A percentile compares a stretch with the other conserved stretches of the same genome.
These are phyloP conservation scores for Clitopilus passeckerianus DNA, from an alignment of 768 basidiomycete species.

Conservation along the genomic window DNA sequence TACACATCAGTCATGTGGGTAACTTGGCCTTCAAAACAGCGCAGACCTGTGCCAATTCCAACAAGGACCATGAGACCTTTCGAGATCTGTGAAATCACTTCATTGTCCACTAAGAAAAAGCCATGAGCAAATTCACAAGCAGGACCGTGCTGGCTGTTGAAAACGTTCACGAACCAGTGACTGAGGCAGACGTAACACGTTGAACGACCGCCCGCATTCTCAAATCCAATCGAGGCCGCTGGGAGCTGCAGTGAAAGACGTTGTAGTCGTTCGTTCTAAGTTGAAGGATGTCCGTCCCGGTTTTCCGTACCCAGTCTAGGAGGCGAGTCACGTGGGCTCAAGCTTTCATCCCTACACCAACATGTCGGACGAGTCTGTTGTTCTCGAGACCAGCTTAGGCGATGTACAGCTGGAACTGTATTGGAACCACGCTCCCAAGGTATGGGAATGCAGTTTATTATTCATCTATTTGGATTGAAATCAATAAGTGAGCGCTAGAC, in stretches of 20 bases:
- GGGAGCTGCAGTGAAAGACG: not conserved
- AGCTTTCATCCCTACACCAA: conserved; percentile 3
- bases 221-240: not conserved
- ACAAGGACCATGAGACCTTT: conserved; percentile 87
- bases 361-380: conserved; percentile 48
- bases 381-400: conserved; percentile 81
- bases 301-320: not conserved
- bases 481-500: conserved; percentile 47
- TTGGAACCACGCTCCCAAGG: conserved; percentile 81
- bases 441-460: conserved; percentile 29
- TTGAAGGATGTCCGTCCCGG: not conserved
- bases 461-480: conserved; percentile 10
- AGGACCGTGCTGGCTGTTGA: not conserved
- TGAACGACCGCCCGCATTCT: conserved; percentile 85
- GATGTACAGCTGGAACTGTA: conserved; percentile 89
- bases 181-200: conserved; percentile 80
- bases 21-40: not conserved
- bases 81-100: conserved; percentile 78
- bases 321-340: not conserved
- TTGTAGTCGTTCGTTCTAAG: not conserved
- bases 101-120: conserved; percentile 57
- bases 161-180: conserved; percentile 48
- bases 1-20: conserved; percentile 7
- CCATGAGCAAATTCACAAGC: not conserved
- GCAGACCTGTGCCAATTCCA: conserved; percentile 77